These are phyloP conservation scores for Saprolegnia parasitica DNA, from an alignment of 352 stramenopile species.

Conservation along the genomic window DNA sequence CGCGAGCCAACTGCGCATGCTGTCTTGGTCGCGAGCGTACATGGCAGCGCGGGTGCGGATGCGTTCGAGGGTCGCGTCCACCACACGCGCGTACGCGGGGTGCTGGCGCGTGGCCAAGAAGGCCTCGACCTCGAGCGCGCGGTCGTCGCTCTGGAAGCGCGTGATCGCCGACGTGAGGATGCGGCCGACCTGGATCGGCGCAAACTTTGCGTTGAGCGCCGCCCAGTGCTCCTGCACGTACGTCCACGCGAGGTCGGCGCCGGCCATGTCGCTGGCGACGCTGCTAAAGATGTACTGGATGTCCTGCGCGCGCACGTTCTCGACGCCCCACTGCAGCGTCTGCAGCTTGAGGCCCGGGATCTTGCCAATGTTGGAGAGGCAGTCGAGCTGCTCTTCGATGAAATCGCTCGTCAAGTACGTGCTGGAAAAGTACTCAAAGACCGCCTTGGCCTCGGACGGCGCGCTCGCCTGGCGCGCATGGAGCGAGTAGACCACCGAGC, in stretches of 20 bases:
- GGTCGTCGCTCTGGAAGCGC: conserved; percentile 57
- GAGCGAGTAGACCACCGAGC: conserved; percentile 58
- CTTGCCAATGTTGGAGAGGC: conserved; percentile 61
- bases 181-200: conserved; percentile 53
- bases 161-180: conserved; percentile 58
- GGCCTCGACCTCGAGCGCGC: conserved; percentile 48
- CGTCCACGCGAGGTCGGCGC: conserved; percentile 52
- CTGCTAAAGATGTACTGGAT: conserved; percentile 74
- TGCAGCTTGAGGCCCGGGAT: conserved; percentile 59
- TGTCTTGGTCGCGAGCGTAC: conserved; percentile 41
- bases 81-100: conserved; percentile 52
- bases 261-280: conserved; percentile 54
- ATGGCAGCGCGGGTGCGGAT: conserved; percentile 69
- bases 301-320: conserved; percentile 74
- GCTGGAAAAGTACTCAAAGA: conserved; percentile 45
- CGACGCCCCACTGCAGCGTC: conserved; percentile 62
- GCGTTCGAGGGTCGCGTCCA: conserved; percentile 64
- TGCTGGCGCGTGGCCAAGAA: conserved; percentile 68
- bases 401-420: conserved; percentile 46
- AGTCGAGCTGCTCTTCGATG: conserved; percentile 78
- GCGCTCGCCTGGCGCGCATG: conserved; percentile 44
- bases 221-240: conserved; percentile 72
- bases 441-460: conserved; percentile 43
- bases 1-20: conserved; percentile 3
- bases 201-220: conserved; percentile 60